Conservation (phyloP, 345 rosid genomes). For the Stellera chamaejasme region DNA sequence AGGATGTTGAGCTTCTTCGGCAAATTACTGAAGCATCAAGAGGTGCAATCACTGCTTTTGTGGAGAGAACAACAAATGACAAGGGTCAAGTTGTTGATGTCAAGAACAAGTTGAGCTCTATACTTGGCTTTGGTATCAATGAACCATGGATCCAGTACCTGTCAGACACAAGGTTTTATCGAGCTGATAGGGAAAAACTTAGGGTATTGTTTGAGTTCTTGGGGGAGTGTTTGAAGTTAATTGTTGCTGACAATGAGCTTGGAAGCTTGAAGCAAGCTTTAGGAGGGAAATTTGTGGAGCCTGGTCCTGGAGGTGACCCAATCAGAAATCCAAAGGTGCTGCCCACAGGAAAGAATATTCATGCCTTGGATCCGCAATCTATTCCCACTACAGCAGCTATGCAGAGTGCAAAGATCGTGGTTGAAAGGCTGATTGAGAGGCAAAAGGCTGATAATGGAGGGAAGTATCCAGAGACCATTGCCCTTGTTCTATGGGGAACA, state of each 20-base stretch:
- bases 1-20: conserved; percentile 92
- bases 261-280: conserved; percentile 92
- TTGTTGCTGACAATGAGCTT: conserved; percentile 91
- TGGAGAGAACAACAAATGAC: conserved; percentile 62
- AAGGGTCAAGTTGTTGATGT: conserved; percentile 94
- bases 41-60: conserved; percentile 77
- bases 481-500: conserved; percentile 97
- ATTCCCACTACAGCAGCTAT: conserved; percentile 96
- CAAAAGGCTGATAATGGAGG: conserved; percentile 86
- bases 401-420: conserved; percentile 93
- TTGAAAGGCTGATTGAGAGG: conserved; percentile 84
- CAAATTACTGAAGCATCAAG: conserved; percentile 95
- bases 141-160: conserved; percentile 94
- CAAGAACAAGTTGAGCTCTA: conserved; percentile 54
- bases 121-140: conserved; percentile 92
- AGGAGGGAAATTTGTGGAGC: conserved; percentile 91
- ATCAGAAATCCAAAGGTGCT: conserved; percentile 95
- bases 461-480: conserved; percentile 87
- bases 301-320: conserved; percentile 99
- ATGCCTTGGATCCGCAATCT: conserved; percentile 95
- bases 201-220: conserved; percentile 68
- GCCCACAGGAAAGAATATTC: conserved; percentile 98
- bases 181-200: conserved; percentile 82
- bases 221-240: conserved; percentile 79
- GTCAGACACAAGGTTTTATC: conserved; percentile 77